Evolutionary conservation across 441 rosid species (phyloP).

Genomic region (Rhodomyrtus psidioides): DNA sequence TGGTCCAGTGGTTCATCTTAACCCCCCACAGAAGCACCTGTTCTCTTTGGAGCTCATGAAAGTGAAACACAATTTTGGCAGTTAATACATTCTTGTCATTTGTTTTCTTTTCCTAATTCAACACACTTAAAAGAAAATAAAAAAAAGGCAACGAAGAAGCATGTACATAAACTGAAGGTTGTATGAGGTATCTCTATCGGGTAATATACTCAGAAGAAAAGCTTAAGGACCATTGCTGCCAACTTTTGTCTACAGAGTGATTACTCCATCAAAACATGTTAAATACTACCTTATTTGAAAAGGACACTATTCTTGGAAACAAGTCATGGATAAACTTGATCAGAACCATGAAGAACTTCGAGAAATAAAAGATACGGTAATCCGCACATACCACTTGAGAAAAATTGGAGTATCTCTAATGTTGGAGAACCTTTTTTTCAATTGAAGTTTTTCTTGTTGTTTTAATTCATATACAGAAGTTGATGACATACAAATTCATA

Average conservation of each 20-base stretch:
- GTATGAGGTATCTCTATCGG: background rate
- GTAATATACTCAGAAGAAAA: background rate
- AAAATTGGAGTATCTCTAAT: background rate
- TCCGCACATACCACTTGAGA: background rate
- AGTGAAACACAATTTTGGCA: background rate
- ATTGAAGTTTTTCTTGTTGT: background rate
- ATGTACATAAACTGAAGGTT: background rate
- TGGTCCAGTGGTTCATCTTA: background rate
- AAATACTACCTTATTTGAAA: background rate
- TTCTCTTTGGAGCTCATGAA: background rate
- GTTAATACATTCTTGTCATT: background rate
- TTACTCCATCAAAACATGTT: background rate
- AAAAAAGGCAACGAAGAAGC: background rate
- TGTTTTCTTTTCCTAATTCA: background rate
- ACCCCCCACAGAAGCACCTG: background rate
- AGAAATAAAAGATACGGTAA: background rate
- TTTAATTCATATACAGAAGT: background rate
- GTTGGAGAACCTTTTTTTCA: background rate
- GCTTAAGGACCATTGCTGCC: background rate
- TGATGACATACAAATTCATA: background rate
- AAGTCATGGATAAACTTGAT: background rate
- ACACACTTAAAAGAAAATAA: background rate
- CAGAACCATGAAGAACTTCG: background rate
- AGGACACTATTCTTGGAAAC: background rate
- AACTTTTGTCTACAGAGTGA: background rate